Base-by-base conservation (phyloP, 1,284 basidiomycete species). In the Wolfiporia cocos region DNA sequence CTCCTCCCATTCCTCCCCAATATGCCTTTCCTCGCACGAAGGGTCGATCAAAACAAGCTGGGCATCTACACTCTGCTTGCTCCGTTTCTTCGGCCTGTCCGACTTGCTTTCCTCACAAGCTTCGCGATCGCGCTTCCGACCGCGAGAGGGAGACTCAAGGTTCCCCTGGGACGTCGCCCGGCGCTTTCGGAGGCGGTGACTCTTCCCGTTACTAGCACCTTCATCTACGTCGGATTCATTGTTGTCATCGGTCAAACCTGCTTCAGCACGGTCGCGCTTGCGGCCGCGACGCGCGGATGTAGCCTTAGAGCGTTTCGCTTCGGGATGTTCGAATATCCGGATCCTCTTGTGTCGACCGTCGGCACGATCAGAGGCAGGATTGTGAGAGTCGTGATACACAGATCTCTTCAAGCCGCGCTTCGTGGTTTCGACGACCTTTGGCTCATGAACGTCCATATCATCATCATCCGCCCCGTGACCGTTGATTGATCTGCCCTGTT, bases 1-100 rank as follows among this genome's bases (percentile, higher is more conserved):
- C 21, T 63, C 72, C 47, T 81, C 76, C 86, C 86, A 89, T 57
- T 81, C 73, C 34, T 89, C 86, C 15, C 86, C 86, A 45, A 84
- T 70, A 44, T 65, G 71, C 34, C 76, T 73, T 23, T 73, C 71
- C 47, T 67, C 71, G 47, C 74, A 74, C 24, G 71, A 63, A 14
- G 71, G 64, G 49, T 76, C 71, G 37, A 58, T 63, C 15, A 74
- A 74, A n/a, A n/a, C n/a, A n/a, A n/a, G n/a, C 11, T 71, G 49
- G 20, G 21, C 14, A 11, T 61, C 56, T 9, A 40, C 42, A 3
- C 43, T 52, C 3, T 55, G 49, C 36, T 48, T 48, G 22, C 47
- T 49, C 7, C 50, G 55, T 33, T 52, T 56, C 34, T 51, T 60
- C 14, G 58, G 47, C 56, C 64, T 42, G 14, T 57, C 58, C 32